Evolutionary conservation across 2,329 filamentous ascomycete species (phyloP).

Genomic region (Phyllosticta citribraziliensis): DNA sequence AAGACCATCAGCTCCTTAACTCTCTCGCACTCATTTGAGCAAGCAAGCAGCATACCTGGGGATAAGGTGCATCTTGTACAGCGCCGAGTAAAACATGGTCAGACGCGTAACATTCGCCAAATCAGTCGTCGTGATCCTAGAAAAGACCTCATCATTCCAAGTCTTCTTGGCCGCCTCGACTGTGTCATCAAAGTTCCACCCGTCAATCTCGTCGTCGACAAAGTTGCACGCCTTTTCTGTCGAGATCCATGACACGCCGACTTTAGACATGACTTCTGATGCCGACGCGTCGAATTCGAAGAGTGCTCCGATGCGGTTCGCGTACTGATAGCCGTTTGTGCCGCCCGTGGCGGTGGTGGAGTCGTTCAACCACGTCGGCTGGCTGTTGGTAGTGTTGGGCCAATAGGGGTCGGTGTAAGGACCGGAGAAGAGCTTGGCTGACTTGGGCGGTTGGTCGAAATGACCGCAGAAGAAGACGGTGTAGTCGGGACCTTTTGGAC

Average conservation of each 20-base stretch:
- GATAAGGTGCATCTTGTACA: slow-evolving; percentile 27
- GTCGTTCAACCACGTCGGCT: slow-evolving; percentile 20
- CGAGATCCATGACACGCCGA: slow-evolving; percentile 44
- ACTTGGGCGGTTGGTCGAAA: slow-evolving; percentile 14
- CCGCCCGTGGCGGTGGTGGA: neutral
- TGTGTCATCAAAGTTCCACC: slow-evolving; percentile 30
- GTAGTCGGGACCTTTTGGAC: slow-evolving; percentile 15
- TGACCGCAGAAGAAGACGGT: slow-evolving; percentile 20
- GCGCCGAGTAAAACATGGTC: slow-evolving; percentile 23
- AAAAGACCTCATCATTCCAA: slow-evolving; percentile 42
- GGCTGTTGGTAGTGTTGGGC: slow-evolving; percentile 13
- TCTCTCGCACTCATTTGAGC: neutral
- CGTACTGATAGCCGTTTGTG: neutral
- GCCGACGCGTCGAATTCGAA: slow-evolving; percentile 36
- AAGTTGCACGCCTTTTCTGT: slow-evolving; percentile 37
- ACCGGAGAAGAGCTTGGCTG: slow-evolving; percentile 13
- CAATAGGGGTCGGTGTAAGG: slow-evolving; percentile 16
- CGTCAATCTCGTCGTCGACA: slow-evolving; percentile 33
- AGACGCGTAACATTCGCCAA: neutral
- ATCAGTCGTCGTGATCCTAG: slow-evolving; percentile 1
- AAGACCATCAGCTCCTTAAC: slow-evolving; percentile 8
- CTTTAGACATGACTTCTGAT: slow-evolving; percentile 37
- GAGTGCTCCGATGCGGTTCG: slow-evolving; percentile 41
- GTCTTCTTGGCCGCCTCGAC: slow-evolving; percentile 26
- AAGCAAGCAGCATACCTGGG: slow-evolving; percentile 5